Conservation (phyloP, 768 basidiomycete species). For the Termitomyces sp. region DNA sequence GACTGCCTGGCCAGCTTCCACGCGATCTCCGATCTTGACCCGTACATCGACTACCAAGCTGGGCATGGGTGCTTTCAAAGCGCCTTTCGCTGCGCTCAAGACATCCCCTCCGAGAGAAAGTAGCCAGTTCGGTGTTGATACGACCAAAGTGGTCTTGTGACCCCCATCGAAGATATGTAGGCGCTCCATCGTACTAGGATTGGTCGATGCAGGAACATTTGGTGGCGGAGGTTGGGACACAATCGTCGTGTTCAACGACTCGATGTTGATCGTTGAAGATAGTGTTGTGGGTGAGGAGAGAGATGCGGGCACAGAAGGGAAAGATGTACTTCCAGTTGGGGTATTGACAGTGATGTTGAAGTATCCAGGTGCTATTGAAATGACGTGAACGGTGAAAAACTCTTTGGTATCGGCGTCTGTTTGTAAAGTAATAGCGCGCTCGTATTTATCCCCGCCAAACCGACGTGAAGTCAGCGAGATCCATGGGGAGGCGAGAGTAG, state of each 20-base stretch:
- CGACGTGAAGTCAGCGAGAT: conserved; percentile 65
- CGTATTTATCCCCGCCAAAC: conserved; percentile 72
- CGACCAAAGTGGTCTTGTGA: conserved; percentile 58
- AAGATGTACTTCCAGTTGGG: conserved; percentile 28
- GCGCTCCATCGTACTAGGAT: conserved; percentile 61
- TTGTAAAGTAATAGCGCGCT: conserved; percentile 60
- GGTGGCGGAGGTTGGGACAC: conserved; percentile 65
- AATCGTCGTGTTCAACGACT: conserved; percentile 58
- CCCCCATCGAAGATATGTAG: conserved; percentile 72
- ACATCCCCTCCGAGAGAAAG: conserved; percentile 61
- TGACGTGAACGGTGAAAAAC: conserved; percentile 39
- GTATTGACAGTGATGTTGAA: conserved; percentile 53
- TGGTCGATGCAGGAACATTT: conserved; percentile 49
- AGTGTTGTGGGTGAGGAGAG: conserved; percentile 53
- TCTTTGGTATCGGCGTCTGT: conserved; percentile 44
- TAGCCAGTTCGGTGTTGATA: conserved; percentile 73
- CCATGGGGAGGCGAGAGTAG: conserved; percentile 56
- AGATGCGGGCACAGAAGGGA: conserved; percentile 51
- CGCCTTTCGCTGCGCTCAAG: conserved; percentile 53
- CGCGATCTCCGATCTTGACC: conserved; percentile 71
- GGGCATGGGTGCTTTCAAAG: conserved; percentile 86
- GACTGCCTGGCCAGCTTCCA: conserved; percentile 77
- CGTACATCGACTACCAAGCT: conserved; percentile 87
- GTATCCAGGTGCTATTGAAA: conserved; percentile 32
- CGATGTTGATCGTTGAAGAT: conserved; percentile 48